Evolutionary conservation across 202 grass and related monocot species (phyloP).

Genomic region (Elaeis oleifera): DNA sequence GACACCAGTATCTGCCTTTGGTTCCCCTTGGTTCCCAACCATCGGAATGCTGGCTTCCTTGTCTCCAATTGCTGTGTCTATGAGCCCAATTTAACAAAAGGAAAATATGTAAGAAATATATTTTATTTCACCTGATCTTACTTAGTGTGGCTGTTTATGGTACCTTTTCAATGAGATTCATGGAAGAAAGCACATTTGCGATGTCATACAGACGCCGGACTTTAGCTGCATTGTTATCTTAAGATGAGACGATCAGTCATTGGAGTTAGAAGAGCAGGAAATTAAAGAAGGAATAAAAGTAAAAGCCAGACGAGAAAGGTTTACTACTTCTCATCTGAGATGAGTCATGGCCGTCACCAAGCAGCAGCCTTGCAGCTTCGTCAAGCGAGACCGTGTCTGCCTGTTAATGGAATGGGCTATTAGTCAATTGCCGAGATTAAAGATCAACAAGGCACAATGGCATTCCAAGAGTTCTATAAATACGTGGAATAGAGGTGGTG

Average conservation of each 20-base stretch:
- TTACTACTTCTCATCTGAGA: conserved; percentile 79
- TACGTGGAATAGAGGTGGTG: neutral
- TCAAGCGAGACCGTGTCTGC: conserved; percentile 61
- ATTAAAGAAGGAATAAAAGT: conserved; percentile 9
- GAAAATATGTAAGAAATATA: no score
- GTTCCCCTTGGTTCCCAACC: conserved; percentile 49
- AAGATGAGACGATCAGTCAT: conserved; percentile 17
- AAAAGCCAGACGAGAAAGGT: conserved; percentile 10
- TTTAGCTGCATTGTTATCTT: conserved; percentile 52
- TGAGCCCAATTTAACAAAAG: conserved; percentile 10
- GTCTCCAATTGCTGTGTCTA: conserved; percentile 63
- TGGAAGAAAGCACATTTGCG: conserved; percentile 75
- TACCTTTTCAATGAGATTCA: conserved; percentile 95
- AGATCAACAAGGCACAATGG: no score
- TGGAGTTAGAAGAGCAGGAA: neutral
- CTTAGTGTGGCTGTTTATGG: neutral
- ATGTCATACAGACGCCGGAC: conserved; percentile 86
- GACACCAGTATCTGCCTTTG: conserved; percentile 6
- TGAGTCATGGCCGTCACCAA: conserved; percentile 60
- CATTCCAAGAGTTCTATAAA: no score
- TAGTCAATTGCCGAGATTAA: neutral
- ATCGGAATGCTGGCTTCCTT: conserved; percentile 85
- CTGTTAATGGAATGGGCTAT: conserved; percentile 19
- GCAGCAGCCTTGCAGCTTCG: conserved; percentile 64
- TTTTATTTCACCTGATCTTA: no score